These are phyloP conservation scores for Rugiboletus extremiorientalis DNA, from an alignment of 1,284 basidiomycete genomes.

Conservation along the genomic window DNA sequence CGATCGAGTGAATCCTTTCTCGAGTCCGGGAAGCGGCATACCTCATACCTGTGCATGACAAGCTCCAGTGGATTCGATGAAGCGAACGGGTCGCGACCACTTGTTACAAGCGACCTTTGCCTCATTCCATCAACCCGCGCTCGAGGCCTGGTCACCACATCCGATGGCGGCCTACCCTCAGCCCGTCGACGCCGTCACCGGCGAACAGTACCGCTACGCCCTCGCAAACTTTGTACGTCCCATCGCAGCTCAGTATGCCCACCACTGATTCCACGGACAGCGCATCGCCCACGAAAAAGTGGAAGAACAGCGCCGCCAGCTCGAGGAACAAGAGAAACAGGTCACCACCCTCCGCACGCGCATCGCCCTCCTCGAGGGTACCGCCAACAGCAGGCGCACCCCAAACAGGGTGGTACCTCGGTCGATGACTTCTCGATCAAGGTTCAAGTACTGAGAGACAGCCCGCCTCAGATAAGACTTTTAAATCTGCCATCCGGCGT, in stretches of 20 bases:
- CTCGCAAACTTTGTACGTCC: constrained; percentile 71
- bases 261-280: constrained; percentile 38
- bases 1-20: too few species aligned
- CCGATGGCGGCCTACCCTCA: constrained; percentile 31
- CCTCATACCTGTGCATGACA: too few species aligned
- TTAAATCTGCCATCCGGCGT: too few species aligned
- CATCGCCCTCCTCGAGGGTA: constrained; percentile 72
- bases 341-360: constrained; percentile 68
- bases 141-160: too few species aligned
- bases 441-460: too few species aligned
- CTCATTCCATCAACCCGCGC: too few species aligned
- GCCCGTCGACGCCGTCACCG: constrained; percentile 56
- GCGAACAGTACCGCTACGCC: constrained; percentile 76
- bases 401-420: constrained; percentile 53
- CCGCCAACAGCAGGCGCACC: constrained; percentile 36
- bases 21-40: too few species aligned
- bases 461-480: too few species aligned
- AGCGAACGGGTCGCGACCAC: too few species aligned
- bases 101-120: too few species aligned
- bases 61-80: too few species aligned
- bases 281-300: constrained; percentile 85
- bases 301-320: constrained; percentile 72
- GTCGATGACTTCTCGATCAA: constrained; percentile 85
- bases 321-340: constrained; percentile 81
- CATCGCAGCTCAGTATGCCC: too few species aligned